Evolutionary conservation across 345 rosid genomes (phyloP).

Genomic region (Populus nigra): DNA sequence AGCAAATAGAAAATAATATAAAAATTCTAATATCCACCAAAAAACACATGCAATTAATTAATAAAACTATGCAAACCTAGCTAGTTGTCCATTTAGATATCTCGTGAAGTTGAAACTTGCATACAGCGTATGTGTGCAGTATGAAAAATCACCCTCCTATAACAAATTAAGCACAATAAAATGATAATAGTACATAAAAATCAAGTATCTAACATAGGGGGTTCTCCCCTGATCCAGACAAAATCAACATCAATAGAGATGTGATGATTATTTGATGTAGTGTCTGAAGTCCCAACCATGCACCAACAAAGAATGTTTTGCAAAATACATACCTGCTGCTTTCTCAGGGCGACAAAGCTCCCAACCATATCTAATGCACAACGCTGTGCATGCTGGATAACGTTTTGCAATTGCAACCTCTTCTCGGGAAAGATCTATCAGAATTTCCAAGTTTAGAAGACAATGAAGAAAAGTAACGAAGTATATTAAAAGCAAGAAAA

Average conservation of each 20-base stretch:
- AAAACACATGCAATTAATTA: not conserved
- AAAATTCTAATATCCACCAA: not conserved
- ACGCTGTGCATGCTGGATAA: slow-evolving; percentile 76
- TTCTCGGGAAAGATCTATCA: slow-evolving; percentile 82
- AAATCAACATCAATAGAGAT: not conserved
- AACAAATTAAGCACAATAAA: not conserved
- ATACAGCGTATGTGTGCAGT: not conserved
- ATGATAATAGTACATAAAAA: not conserved
- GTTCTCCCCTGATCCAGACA: not conserved
- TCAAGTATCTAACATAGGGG: not conserved
- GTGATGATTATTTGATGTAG: not conserved
- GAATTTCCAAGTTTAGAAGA: slow-evolving; percentile 20
- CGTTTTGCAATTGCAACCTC: slow-evolving; percentile 76
- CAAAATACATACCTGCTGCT: slow-evolving; percentile 64
- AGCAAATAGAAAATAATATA: not conserved
- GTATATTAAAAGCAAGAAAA: not conserved
- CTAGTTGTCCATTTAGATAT: not conserved
- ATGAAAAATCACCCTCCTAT: not conserved
- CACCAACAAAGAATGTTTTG: not conserved
- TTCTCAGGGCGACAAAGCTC: slow-evolving; percentile 84
- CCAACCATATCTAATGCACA: slow-evolving; percentile 97
- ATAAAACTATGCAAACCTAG: not conserved
- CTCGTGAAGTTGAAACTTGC: not conserved
- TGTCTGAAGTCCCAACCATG: not conserved
- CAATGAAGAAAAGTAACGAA: not conserved